phyloP scores from a whole-genome alignment of 2,329 filamentous ascomycete species.

The Colletotrichum tropicicola region DNA sequence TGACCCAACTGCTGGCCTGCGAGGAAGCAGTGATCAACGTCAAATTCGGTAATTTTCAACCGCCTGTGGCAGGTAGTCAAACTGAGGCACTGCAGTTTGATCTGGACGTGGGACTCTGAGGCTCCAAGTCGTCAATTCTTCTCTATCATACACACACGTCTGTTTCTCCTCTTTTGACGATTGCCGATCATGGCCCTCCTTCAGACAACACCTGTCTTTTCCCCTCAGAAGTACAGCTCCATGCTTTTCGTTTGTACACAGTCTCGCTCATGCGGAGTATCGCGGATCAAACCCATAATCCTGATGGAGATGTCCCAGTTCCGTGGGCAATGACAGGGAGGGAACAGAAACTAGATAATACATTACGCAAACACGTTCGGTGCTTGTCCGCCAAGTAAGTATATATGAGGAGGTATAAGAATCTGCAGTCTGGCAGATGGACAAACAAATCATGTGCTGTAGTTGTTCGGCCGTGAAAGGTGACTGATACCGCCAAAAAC shows the following conservation, averaged over 20 bases:
- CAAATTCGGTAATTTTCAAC: no score
- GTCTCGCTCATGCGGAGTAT: not conserved
- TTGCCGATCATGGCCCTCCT: not conserved
- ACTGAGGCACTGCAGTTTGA: no score
- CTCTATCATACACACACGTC: not conserved
- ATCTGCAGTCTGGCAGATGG: constrained; percentile 14
- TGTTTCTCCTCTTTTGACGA: not conserved
- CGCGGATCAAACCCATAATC: no score
- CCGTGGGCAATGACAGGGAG: not conserved
- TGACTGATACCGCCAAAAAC: constrained; percentile 1
- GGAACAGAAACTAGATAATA: constrained; percentile 17
- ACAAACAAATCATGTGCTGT: constrained; percentile 18
- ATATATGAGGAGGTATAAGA: constrained; percentile 19
- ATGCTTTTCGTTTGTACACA: constrained; percentile 13
- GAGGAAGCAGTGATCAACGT: no score
- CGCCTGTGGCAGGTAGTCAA: no score
- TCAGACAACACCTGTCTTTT: not conserved
- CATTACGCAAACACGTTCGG: constrained; percentile 18
- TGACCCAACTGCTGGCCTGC: no score
- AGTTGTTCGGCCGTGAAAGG: constrained; percentile 14
- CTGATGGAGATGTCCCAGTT: not conserved
- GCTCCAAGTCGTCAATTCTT: constrained; percentile 22
- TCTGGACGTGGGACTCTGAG: no score
- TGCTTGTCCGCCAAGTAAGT: constrained; percentile 10
- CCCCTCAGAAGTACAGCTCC: not conserved